phyloP scores from a whole-genome alignment of 768 basidiomycete species.

The Tricholoma sp. region DNA sequence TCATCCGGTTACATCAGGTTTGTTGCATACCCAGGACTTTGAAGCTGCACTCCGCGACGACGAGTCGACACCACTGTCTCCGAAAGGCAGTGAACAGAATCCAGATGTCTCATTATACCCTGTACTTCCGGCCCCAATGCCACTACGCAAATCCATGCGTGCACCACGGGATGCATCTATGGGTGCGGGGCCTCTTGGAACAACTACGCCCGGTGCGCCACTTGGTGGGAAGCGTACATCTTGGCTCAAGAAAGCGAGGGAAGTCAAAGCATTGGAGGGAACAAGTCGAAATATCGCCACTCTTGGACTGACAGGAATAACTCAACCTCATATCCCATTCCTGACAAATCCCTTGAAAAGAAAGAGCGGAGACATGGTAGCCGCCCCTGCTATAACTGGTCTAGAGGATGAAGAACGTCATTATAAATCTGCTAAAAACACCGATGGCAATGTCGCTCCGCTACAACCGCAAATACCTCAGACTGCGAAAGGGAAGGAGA shows the following conservation, averaged over 20 bases:
- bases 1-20: conserved; percentile 1
- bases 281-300: conserved; percentile 30
- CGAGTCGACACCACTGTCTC: conserved; percentile 15
- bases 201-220: conserved; percentile 36
- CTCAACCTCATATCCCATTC: conserved; percentile 10
- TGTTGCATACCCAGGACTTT: conserved; percentile 13
- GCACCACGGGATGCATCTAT: conserved; percentile 39
- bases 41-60: conserved; percentile 31
- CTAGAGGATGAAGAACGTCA: conserved; percentile 38
- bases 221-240: conserved; percentile 65
- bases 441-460: conserved; percentile 30
- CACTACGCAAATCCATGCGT: conserved; percentile 65
- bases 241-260: conserved; percentile 75
- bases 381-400: conserved; percentile 10
- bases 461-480: conserved; percentile 7
- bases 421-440: conserved; percentile 45
- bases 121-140: conserved; percentile 61
- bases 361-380: conserved; percentile 54
- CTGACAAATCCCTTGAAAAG: conserved; percentile 41
- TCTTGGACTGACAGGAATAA: background rate
- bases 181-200: conserved; percentile 24
- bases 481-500: background rate
- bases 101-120: conserved; percentile 45
- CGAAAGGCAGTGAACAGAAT: conserved; percentile 29
- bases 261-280: conserved; percentile 66